Percentiles rank a stretch among this genome's conserved stretches.
Conservation (phyloP, 768 basidiomycete species). For the Panus rudis region DNA sequence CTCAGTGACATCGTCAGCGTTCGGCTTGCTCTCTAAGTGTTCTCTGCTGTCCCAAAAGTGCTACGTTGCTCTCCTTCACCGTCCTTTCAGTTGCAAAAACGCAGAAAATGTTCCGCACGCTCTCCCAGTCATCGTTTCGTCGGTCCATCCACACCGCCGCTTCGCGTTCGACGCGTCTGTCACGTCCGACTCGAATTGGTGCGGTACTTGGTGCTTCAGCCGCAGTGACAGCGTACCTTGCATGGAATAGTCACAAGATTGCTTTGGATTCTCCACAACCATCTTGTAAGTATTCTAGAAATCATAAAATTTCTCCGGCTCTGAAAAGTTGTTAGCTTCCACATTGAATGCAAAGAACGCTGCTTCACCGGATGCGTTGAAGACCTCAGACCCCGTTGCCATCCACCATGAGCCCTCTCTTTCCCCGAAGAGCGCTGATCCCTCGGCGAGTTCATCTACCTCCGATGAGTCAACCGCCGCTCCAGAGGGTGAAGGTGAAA, state of each 20-base stretch:
- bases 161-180: conserved; percentile 11
- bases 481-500: conserved; percentile 19
- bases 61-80: background rate
- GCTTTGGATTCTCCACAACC: conserved; percentile 14
- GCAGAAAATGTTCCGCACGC: conserved; percentile 43
- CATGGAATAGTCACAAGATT: conserved; percentile 24
- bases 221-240: conserved; percentile 24
- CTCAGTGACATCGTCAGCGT: conserved; percentile 2
- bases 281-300: background rate
- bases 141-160: conserved; percentile 44
- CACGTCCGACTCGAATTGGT: conserved; percentile 14
- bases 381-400: no score
- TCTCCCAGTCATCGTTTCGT: conserved; percentile 46
- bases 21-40: background rate
- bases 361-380: background rate
- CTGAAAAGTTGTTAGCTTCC: background rate
- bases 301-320: background rate
- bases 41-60: background rate
- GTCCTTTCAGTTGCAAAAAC: background rate
- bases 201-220: conserved; percentile 24
- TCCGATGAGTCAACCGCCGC: conserved; percentile 6
- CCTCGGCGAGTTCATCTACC: conserved; percentile 1
- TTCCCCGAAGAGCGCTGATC: conserved; percentile 1
- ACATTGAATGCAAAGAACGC: background rate
- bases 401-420: conserved; percentile 6